Percentiles rank a stretch among this genome's conserved stretches.
Evolutionary conservation across 2,329 filamentous ascomycete species (phyloP).

Genomic region (Xylaria sp.): DNA sequence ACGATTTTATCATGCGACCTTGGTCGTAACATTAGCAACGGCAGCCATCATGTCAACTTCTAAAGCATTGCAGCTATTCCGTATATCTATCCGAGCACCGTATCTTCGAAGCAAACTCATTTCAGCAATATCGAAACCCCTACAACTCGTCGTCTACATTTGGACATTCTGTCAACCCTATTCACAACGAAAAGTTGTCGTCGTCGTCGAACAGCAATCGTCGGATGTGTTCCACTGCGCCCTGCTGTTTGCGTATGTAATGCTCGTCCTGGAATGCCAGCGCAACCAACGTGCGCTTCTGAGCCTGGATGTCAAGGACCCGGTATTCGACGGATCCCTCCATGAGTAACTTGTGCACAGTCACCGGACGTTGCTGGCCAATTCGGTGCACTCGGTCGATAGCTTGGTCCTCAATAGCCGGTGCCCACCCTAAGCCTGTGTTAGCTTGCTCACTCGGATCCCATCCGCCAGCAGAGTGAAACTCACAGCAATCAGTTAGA

Average conservation of each 20-base stretch:
- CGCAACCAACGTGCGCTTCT: conserved; percentile 72
- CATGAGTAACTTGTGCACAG: conserved; percentile 75
- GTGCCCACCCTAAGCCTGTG: conserved; percentile 64
- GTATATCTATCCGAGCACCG: conserved; percentile 4
- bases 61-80: not conserved
- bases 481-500: conserved; percentile 66
- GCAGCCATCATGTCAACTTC: not conserved
- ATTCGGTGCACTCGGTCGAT: conserved; percentile 82
- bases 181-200: not conserved
- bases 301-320: conserved; percentile 70
- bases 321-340: conserved; percentile 75
- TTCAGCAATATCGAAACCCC: too few species aligned
- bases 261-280: conserved; percentile 73
- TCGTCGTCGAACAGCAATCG: conserved; percentile 38
- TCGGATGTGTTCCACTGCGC: conserved; percentile 41
- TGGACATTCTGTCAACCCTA: not conserved
- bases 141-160: not conserved
- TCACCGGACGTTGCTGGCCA: conserved; percentile 73
- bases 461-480: not conserved
- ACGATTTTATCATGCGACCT: too few species aligned
- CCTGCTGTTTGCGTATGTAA: conserved; percentile 43
- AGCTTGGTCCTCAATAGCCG: conserved; percentile 87
- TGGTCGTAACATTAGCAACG: not conserved
- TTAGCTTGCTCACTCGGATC: conserved; percentile 13
- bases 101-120: conserved; percentile 1